A percentile compares a stretch with the other conserved stretches of the same genome.
Evolutionary conservation across 805 yeast species (phyloP).

Genomic region (Zygosaccharomyces lentus): DNA sequence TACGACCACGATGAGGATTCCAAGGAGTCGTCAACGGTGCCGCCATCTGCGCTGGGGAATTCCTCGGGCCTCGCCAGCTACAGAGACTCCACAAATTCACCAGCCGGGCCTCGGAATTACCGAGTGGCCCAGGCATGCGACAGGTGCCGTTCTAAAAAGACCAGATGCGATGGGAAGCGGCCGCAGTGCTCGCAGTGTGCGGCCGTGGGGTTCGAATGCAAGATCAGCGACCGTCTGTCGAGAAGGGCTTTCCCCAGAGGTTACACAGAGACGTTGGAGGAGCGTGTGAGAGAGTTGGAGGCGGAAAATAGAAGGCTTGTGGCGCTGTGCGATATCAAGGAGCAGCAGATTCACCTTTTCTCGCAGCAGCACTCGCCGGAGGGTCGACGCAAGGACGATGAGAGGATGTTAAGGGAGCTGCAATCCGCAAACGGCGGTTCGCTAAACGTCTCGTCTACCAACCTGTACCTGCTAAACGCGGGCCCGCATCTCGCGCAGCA

Average conservation of each 20-base stretch:
- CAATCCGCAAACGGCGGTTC: slow-evolving; percentile 23
- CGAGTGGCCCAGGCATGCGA: slow-evolving; percentile 91
- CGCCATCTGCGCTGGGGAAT: neutral
- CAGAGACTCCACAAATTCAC: slow-evolving; percentile 9
- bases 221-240: slow-evolving; percentile 79
- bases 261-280: slow-evolving; percentile 85
- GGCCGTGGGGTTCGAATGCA: slow-evolving; percentile 81
- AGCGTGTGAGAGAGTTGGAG: slow-evolving; percentile 80
- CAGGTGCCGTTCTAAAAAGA: slow-evolving; percentile 55
- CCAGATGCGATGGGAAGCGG: slow-evolving; percentile 53
- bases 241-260: slow-evolving; percentile 89
- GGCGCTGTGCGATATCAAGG: slow-evolving; percentile 39
- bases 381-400: slow-evolving; percentile 17
- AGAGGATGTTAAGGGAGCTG: slow-evolving; percentile 22
- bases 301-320: slow-evolving; percentile 68
- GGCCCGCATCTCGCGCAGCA: neutral
- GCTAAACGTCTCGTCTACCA: slow-evolving; percentile 34
- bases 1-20: slow-evolving; percentile 4
- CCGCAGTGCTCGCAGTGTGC: slow-evolving; percentile 70
- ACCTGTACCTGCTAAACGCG: slow-evolving; percentile 32
- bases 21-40: slow-evolving; percentile 2
- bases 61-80: neutral
- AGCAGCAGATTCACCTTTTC: slow-evolving; percentile 26
- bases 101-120: slow-evolving; percentile 35
- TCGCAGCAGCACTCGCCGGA: slow-evolving; percentile 19